These are phyloP conservation scores for Xylaria curta DNA, from an alignment of 495 filamentous ascomycete species.

Conservation along the genomic window DNA sequence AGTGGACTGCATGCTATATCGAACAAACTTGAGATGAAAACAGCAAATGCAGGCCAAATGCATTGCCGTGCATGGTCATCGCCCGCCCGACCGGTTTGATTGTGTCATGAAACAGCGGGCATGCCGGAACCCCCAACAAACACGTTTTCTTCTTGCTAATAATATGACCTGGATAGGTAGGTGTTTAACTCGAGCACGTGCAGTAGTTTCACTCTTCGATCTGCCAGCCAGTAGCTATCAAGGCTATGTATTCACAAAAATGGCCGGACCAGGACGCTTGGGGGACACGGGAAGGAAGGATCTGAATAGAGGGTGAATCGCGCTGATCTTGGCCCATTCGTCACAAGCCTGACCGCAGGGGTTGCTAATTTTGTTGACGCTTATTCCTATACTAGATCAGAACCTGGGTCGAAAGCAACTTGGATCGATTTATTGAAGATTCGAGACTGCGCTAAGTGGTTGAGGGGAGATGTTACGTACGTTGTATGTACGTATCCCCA, in stretches of 20 bases:
- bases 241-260: too few relatives aligned
- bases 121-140: neutral
- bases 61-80: neutral
- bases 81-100: neutral
- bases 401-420: neutral
- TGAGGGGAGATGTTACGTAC: neutral
- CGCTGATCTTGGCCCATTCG: conserved; percentile 8
- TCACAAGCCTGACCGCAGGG: neutral
- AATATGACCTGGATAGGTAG: conserved; percentile 5
- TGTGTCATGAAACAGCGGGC: neutral
- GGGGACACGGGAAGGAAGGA: conserved; percentile 7
- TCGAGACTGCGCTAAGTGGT: neutral
- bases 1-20: neutral
- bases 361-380: conserved; percentile 22
- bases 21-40: neutral
- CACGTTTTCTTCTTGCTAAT: conserved; percentile 7
- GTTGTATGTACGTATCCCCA: neutral
- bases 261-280: too few relatives aligned
- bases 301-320: neutral
- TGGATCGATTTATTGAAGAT: conserved; percentile 6
- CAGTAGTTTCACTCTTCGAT: conserved; percentile 7
- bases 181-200: conserved; percentile 9
- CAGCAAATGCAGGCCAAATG: neutral
- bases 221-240: too few relatives aligned
- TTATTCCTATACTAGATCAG: conserved; percentile 4